Evolutionary conservation across 2,329 filamentous ascomycete species (phyloP).

Genomic region (Stemphylium lycopersici): DNA sequence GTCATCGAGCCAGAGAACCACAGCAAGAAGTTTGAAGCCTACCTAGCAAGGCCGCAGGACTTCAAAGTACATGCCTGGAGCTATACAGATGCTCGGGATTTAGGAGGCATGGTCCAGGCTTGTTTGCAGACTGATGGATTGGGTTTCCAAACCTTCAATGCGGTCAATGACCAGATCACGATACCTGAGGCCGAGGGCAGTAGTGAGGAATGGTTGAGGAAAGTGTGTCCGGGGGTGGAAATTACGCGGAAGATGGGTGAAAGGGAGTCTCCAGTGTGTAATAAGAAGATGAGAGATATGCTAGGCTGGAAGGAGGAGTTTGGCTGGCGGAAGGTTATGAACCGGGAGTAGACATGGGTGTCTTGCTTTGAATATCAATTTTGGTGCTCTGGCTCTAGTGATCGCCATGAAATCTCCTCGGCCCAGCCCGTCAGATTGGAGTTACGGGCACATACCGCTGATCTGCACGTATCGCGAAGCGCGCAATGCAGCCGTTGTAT

Average conservation of each 20-base stretch:
- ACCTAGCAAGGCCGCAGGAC: constrained; percentile 55
- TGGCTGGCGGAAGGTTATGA: constrained; percentile 51
- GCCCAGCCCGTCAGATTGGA: no score
- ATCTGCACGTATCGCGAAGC: no score
- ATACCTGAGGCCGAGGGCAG: constrained; percentile 36
- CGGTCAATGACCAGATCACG: constrained; percentile 66
- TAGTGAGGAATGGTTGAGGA: constrained; percentile 58
- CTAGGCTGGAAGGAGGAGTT: constrained; percentile 64
- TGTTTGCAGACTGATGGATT: constrained; percentile 61
- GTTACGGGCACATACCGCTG: no score
- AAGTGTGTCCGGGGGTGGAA: constrained; percentile 54
- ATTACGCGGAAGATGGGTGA: constrained; percentile 61
- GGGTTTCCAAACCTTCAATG: constrained; percentile 68
- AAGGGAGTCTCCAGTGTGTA: constrained; percentile 64
- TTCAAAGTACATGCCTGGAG: constrained; percentile 65
- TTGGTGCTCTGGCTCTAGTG: no score
- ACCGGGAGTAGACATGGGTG: neutral
- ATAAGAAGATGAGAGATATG: constrained; percentile 63
- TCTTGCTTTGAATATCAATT: neutral
- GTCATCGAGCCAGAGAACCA: constrained; percentile 66
- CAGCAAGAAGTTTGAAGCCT: constrained; percentile 55
- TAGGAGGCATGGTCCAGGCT: constrained; percentile 64
- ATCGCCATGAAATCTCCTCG: no score
- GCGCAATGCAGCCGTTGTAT: no score
- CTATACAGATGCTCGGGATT: constrained; percentile 65